A percentile compares a stretch with the other conserved stretches of the same genome.
phyloP scores from a whole-genome alignment of 2,329 filamentous ascomycete species.

The Colletotrichum truncatum region DNA sequence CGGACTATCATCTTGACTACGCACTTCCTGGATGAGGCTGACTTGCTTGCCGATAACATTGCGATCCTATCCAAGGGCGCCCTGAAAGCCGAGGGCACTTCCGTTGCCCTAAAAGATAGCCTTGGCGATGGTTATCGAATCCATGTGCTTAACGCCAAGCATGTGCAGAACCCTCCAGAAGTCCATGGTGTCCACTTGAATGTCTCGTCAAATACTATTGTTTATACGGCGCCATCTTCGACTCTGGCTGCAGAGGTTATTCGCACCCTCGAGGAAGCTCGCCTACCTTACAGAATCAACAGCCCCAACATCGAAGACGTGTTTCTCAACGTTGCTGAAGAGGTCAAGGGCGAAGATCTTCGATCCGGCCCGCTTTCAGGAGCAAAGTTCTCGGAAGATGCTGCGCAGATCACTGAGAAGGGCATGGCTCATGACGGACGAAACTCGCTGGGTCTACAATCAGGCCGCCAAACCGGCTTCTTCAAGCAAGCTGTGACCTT shows the following conservation, averaged over 20 bases:
- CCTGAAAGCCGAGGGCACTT: slow-evolving; percentile 73
- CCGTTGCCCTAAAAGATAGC: slow-evolving; percentile 73
- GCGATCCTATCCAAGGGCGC: slow-evolving; percentile 74
- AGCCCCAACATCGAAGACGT: slow-evolving; percentile 94
- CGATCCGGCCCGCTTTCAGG: background rate
- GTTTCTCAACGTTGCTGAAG: slow-evolving; percentile 86
- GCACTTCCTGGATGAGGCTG: slow-evolving; percentile 81
- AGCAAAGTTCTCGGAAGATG: background rate
- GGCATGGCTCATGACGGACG: slow-evolving; percentile 31
- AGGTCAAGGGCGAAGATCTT: slow-evolving; percentile 63
- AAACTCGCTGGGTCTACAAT: slow-evolving; percentile 62
- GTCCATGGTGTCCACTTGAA: slow-evolving; percentile 66
- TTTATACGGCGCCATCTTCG: slow-evolving; percentile 79
- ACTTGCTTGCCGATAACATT: slow-evolving; percentile 76
- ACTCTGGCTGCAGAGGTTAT: slow-evolving; percentile 77
- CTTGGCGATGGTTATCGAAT: slow-evolving; percentile 58
- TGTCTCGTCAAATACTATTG: slow-evolving; percentile 73
- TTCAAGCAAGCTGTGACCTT: slow-evolving; percentile 76
- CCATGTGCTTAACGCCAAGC: slow-evolving; percentile 48
- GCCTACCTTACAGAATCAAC: slow-evolving; percentile 84
- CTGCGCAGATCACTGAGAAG: slow-evolving; percentile 34
- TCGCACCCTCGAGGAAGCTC: slow-evolving; percentile 69
- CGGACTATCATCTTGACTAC: slow-evolving; percentile 78
- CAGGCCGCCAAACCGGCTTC: slow-evolving; percentile 76
- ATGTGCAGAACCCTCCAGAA: slow-evolving; percentile 55